phyloP scores from a whole-genome alignment of 169 alveolate genomes.

The Plasmodium blacklocki region DNA sequence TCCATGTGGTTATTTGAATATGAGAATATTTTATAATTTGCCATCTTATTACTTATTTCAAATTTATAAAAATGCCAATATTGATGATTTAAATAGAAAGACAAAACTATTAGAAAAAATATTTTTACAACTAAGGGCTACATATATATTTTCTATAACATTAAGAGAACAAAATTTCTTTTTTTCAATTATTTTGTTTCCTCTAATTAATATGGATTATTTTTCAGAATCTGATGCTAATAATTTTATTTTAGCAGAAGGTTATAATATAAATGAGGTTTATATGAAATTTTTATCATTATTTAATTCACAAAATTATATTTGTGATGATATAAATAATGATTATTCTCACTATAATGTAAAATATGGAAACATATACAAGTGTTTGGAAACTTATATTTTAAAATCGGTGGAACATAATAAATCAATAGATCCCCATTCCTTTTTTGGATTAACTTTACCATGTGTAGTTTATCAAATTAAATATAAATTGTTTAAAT shows the following conservation, averaged over 20 bases:
- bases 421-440: conserved; percentile 31
- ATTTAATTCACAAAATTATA: conserved; percentile 20
- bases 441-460: conserved; percentile 63
- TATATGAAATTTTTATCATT: conserved; percentile 34
- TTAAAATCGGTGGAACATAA: conserved; percentile 39
- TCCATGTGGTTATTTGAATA: conserved; percentile 83
- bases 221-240: conserved; percentile 67
- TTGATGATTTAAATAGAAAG: conserved; percentile 17
- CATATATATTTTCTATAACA: conserved; percentile 67
- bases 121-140: conserved; percentile 61
- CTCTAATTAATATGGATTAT: conserved; percentile 43
- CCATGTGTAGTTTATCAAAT: conserved; percentile 70
- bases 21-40: conserved; percentile 78
- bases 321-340: conserved; percentile 1
- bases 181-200: conserved; percentile 49
- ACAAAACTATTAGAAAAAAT: conserved; percentile 36
- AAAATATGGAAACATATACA: conserved; percentile 22
- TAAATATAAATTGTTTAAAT: conserved; percentile 61
- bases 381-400: conserved; percentile 31
- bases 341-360: conserved; percentile 23
- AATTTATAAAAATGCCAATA: conserved; percentile 29
- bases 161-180: conserved; percentile 29
- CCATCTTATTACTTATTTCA: conserved; percentile 42
- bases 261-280: conserved; percentile 38
- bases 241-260: conserved; percentile 63